Conservation (phyloP, 352 stramenopile genomes). For the Elongisporangium anandrum region DNA sequence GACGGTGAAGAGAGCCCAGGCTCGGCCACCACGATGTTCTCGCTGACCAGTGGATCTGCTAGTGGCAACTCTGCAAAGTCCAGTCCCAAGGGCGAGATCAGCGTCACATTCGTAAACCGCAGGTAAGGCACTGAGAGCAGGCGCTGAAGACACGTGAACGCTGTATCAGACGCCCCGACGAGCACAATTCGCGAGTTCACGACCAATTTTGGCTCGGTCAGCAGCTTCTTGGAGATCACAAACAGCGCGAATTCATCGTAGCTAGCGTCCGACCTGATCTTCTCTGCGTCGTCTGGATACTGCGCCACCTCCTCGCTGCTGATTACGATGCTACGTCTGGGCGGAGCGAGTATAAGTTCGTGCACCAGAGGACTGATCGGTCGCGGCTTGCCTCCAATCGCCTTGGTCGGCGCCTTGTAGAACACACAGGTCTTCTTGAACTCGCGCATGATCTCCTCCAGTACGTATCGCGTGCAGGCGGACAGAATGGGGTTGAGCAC, state of each 20-base stretch:
- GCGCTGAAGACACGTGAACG: conserved; percentile 68
- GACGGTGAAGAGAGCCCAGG: not conserved
- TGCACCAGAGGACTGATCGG: conserved; percentile 39
- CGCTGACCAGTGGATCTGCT: not conserved
- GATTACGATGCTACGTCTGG: conserved; percentile 39
- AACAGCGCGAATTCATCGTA: conserved; percentile 74
- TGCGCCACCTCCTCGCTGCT: conserved; percentile 38
- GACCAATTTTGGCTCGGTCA: conserved; percentile 83
- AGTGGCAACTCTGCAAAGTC: conserved; percentile 15
- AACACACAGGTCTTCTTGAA: conserved; percentile 72
- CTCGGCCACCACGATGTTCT: not conserved
- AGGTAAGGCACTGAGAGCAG: conserved; percentile 81
- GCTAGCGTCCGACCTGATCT: conserved; percentile 7
- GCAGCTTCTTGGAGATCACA: conserved; percentile 72
- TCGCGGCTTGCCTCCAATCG: not conserved
- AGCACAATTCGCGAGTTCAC: conserved; percentile 85
- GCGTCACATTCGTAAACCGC: conserved; percentile 80
- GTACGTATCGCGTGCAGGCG: conserved; percentile 47
- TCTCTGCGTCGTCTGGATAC: conserved; percentile 41
- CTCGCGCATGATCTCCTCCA: conserved; percentile 79
- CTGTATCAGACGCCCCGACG: conserved; percentile 78
- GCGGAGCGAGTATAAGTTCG: conserved; percentile 58
- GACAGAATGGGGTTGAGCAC: conserved; percentile 76
- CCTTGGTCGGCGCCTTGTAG: conserved; percentile 30
- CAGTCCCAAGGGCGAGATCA: conserved; percentile 77